These are phyloP conservation scores for Exophiala lecanii-corni DNA, from an alignment of 2,329 filamentous ascomycete species.

Conservation along the genomic window DNA sequence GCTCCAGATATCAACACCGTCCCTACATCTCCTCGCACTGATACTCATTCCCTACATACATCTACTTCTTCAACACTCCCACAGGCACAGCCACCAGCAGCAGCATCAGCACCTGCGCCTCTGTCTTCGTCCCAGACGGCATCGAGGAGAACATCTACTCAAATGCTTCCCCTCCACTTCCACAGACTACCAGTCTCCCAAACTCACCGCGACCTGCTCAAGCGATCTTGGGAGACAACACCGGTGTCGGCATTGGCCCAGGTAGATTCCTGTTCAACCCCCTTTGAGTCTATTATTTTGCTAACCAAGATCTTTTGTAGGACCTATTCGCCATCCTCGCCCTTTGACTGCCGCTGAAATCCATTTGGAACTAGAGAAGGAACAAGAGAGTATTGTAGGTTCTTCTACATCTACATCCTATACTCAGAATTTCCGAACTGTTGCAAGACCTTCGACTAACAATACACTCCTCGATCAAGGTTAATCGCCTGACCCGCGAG, in stretches of 20 bases:
- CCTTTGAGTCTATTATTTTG: not conserved
- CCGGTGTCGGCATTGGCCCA: slow-evolving; percentile 36
- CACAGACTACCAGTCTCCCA: slow-evolving; percentile 25
- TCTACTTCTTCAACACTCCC: too few species aligned
- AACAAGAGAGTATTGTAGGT: slow-evolving; percentile 86
- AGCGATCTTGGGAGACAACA: slow-evolving; percentile 30
- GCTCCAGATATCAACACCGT: slow-evolving; percentile 47
- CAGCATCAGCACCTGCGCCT: slow-evolving; percentile 3
- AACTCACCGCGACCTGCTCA: slow-evolving; percentile 27
- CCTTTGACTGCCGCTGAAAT: slow-evolving; percentile 85
- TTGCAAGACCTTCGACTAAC: not conserved
- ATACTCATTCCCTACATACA: slow-evolving; percentile 31
- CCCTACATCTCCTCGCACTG: slow-evolving; percentile 33
- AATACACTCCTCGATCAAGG: slow-evolving; percentile 48
- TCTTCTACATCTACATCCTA: too few species aligned
- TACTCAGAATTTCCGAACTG: too few species aligned
- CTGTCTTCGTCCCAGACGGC: slow-evolving; percentile 15
- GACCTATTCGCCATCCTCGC: slow-evolving; percentile 77
- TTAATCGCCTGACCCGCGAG: slow-evolving; percentile 89
- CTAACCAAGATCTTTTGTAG: slow-evolving; percentile 38
- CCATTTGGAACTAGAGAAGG: slow-evolving; percentile 84
- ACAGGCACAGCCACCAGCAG: slow-evolving; percentile 16
- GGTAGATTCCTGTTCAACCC: slow-evolving; percentile 31
- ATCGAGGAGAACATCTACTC: slow-evolving; percentile 45
- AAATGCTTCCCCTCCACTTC: slow-evolving; percentile 42